Percentiles rank a stretch among this genome's conserved stretches.
Evolutionary conservation across 2,329 filamentous ascomycete species (phyloP).

Genomic region (Rosellinia necatrix): DNA sequence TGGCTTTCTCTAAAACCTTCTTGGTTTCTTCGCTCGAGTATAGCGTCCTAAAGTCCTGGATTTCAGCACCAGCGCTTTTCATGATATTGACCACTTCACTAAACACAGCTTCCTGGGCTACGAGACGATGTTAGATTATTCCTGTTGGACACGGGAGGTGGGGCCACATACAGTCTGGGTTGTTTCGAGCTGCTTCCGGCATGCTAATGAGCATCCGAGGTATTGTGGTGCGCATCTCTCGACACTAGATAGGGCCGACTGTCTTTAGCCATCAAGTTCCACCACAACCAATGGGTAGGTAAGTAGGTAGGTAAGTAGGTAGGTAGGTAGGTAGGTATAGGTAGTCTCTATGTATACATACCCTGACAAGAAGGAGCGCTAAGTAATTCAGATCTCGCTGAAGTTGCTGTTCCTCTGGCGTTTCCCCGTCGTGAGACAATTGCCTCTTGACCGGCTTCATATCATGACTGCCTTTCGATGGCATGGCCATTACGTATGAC

Average conservation of each 20-base stretch:
- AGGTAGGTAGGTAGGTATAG: too few species aligned
- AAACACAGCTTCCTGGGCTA: slow-evolving; percentile 56
- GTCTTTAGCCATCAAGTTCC: background rate
- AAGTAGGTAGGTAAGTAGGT: too few species aligned
- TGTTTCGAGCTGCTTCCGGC: slow-evolving; percentile 45
- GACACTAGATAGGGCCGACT: slow-evolving; percentile 45
- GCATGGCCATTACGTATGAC: slow-evolving; percentile 19
- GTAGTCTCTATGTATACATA: slow-evolving; percentile 33
- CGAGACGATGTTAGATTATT: slow-evolving; percentile 26
- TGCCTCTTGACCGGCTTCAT: slow-evolving; percentile 10
- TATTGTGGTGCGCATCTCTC: slow-evolving; percentile 53
- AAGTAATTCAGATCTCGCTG: slow-evolving; percentile 55
- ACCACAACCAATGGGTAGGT: background rate
- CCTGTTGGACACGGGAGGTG: background rate
- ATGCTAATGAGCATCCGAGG: slow-evolving; percentile 58
- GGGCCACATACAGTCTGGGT: slow-evolving; percentile 50
- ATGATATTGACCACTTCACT: slow-evolving; percentile 54
- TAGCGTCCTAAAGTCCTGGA: slow-evolving; percentile 55
- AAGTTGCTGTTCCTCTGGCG: slow-evolving; percentile 55
- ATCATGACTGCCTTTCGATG: slow-evolving; percentile 21
- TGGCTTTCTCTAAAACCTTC: slow-evolving; percentile 57
- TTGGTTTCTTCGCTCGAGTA: slow-evolving; percentile 53
- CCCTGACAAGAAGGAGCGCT: slow-evolving; percentile 60
- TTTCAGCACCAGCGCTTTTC: slow-evolving; percentile 52
- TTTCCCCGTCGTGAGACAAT: slow-evolving; percentile 35